Evolutionary conservation across 2,329 filamentous ascomycete genomes (phyloP).

Genomic region (Pseudogymnoascus sp.): DNA sequence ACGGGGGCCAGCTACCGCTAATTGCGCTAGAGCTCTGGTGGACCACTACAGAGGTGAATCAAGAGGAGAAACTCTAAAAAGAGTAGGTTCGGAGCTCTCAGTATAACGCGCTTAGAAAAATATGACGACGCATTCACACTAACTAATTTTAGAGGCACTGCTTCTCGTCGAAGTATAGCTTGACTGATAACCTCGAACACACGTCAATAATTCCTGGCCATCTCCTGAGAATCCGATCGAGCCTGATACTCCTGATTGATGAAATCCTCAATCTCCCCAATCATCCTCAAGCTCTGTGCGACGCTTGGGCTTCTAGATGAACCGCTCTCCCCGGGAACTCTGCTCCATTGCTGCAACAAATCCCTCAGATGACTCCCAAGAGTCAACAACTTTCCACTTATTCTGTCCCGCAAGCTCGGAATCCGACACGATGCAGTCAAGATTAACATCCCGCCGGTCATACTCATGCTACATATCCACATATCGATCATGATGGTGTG

Average conservation of each 20-base stretch:
- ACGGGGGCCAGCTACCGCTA: not conserved
- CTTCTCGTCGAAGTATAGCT: not conserved
- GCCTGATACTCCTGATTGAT: slow-evolving; percentile 32
- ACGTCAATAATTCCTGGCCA: not conserved
- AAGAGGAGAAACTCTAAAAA: not conserved
- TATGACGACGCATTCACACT: not conserved
- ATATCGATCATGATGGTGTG: slow-evolving; percentile 47
- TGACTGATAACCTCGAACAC: not conserved
- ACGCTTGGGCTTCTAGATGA: slow-evolving; percentile 37
- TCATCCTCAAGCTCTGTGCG: slow-evolving; percentile 40
- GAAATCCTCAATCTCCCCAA: slow-evolving; percentile 37
- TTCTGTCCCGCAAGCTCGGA: slow-evolving; percentile 32
- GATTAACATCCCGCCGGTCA: slow-evolving; percentile 44
- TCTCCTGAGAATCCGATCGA: not conserved
- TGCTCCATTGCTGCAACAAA: slow-evolving; percentile 38
- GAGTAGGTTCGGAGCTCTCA: not conserved
- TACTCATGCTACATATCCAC: slow-evolving; percentile 47
- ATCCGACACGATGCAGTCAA: slow-evolving; percentile 39
- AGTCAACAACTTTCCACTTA: slow-evolving; percentile 33
- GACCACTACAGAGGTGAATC: not conserved
- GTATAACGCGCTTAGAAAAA: not conserved
- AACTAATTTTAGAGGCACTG: not conserved
- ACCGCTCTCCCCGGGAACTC: slow-evolving; percentile 30
- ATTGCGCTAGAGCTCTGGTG: not conserved
- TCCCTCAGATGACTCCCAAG: slow-evolving; percentile 37